Conservation (phyloP, 2,329 filamentous ascomycete species). For the Fusarium sp. region DNA sequence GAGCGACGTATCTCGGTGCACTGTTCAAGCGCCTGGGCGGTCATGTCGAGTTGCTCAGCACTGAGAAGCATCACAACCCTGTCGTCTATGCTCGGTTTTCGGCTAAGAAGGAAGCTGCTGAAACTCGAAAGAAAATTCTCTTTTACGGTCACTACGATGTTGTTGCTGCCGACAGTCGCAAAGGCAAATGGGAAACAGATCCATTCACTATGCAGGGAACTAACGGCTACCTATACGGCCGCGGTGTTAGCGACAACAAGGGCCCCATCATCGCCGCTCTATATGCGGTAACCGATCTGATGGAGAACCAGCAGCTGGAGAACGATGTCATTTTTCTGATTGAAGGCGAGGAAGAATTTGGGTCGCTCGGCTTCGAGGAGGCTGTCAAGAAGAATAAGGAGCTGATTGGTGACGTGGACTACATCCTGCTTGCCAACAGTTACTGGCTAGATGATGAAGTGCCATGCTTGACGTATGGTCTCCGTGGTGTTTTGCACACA, state of each 20-base stretch:
- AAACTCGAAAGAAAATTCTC: constrained; percentile 84
- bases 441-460: constrained; percentile 99
- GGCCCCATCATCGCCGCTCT: constrained; percentile 94
- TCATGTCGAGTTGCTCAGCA: constrained; percentile 90
- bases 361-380: constrained; percentile 90
- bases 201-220: constrained; percentile 92
- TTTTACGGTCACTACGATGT: constrained; percentile 99
- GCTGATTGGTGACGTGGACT: constrained; percentile 91
- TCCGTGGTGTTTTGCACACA: constrained; percentile 93
- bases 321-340: constrained; percentile 95
- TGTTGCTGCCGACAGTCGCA: constrained; percentile 87
- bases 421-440: constrained; percentile 95
- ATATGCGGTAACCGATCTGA: constrained; percentile 91
- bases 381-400: constrained; percentile 85
- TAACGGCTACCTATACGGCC: constrained; percentile 93
- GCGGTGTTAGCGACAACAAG: constrained; percentile 98
- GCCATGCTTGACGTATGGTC: constrained; percentile 93
- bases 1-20: constrained; percentile 89
- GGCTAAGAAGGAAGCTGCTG: constrained; percentile 76
- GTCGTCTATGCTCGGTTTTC: constrained; percentile 93
- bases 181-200: constrained; percentile 86
- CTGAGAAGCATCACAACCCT: constrained; percentile 84
- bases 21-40: constrained; percentile 95
- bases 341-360: constrained; percentile 96
- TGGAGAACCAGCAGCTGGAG: constrained; percentile 84